Evolutionary conservation across 495 filamentous ascomycete species (phyloP).

Genomic region (Penicillium goetzii): DNA sequence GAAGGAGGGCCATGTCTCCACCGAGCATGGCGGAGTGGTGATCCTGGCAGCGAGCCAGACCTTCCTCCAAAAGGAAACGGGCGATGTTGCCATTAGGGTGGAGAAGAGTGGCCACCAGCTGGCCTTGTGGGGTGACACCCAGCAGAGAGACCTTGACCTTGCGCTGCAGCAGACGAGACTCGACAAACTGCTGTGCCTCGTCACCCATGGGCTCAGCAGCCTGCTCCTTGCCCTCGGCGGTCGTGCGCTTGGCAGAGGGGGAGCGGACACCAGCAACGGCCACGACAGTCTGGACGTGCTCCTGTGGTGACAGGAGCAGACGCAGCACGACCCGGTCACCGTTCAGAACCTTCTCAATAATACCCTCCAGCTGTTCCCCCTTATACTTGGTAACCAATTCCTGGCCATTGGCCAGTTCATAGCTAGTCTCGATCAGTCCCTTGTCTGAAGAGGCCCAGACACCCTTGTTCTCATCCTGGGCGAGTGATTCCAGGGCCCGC

Average conservation of each 20-base stretch:
- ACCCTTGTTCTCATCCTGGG: constrained; percentile 75
- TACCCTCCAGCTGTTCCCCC: constrained; percentile 73
- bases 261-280: constrained; percentile 89
- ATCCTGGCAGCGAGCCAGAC: constrained; percentile 89
- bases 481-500: constrained; percentile 75
- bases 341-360: constrained; percentile 85
- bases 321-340: constrained; percentile 90
- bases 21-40: constrained; percentile 91
- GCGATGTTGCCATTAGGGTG: constrained; percentile 93
- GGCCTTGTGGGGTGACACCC: constrained; percentile 83
- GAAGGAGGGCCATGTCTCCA: constrained; percentile 77
- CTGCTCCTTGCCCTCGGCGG: constrained; percentile 75
- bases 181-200: constrained; percentile 83
- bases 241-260: constrained; percentile 80
- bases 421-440: constrained; percentile 71
- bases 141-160: constrained; percentile 79
- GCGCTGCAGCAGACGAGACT: constrained; percentile 81
- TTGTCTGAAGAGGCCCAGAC: constrained; percentile 65
- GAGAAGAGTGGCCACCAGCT: constrained; percentile 76
- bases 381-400: constrained; percentile 75
- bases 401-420: constrained; percentile 75
- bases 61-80: constrained; percentile 81
- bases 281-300: constrained; percentile 82
- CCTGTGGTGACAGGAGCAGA: constrained; percentile 70
- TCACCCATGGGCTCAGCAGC: constrained; percentile 86